Base-by-base conservation (phyloP, 805 yeast species). In the Saturnispora kantuleensis region DNA sequence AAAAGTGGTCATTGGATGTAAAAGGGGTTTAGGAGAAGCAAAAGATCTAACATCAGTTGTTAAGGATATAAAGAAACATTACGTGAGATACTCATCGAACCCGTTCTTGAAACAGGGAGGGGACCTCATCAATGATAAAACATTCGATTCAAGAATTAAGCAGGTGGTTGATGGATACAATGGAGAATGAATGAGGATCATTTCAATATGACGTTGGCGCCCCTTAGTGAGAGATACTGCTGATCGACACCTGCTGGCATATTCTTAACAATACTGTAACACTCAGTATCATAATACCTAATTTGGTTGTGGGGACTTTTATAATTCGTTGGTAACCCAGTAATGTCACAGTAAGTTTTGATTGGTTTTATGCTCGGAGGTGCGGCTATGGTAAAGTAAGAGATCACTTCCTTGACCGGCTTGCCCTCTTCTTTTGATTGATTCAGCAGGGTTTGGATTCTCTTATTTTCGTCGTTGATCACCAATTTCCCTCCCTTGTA, bases 231-330 rank as follows among this genome's bases (percentile, higher is more conserved):
- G 57, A 90, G 68, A 59, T 88, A 90, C 62, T 88, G 94, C 64
- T 90, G 97, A 63, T 90, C 97, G 28, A 84, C 83, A 18, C 96
- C 96, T 3, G 94, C 85, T 1, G 88, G 81, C 79, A 90, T 77
- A 50, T 77, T 77, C 59, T 78, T 77, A 31, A 86, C 82, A 31
- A 82, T 69, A 39, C 81, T 84, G 60, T 77, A 89, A 29, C 90
- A 81, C 62, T 90, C 97, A 42, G 78, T 78, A 59, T 90, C 82
- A 62, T 84, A 79, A 60, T 79, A 90, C 45, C 96, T 69, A 42
- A 90, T 66, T 35, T 83, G 82, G 55, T 77, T 83, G 21, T 80
- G 71, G 0, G 93, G 93, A 21, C 81, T 72, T 57, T 75, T 80
- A 68, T 90, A 90, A 29, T 65, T 73, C 0, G 88, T 90, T 40